phyloP scores from a whole-genome alignment of 2,329 filamentous ascomycete genomes.

The Paecilomyces formosus region DNA sequence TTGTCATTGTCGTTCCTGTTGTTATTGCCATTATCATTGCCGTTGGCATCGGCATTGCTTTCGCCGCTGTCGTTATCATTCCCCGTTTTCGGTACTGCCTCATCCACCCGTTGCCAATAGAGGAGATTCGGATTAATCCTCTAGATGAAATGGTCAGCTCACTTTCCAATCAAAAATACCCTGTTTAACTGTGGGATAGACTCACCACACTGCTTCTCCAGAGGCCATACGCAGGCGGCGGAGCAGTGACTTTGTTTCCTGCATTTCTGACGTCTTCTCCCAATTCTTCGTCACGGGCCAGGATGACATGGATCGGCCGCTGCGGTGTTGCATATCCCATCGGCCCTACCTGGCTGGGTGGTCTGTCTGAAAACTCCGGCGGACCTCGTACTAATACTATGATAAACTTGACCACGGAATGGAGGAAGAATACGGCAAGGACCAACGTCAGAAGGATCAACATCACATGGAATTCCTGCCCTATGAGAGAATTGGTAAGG shows the following conservation, averaged over 20 bases:
- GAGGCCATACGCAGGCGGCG: conserved; percentile 77
- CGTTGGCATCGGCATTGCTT: conserved; percentile 7
- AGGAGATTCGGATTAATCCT: conserved; percentile 73
- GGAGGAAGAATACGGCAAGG: conserved; percentile 71
- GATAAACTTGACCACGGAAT: conserved; percentile 66
- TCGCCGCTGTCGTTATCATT: conserved; percentile 7
- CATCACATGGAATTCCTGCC: conserved; percentile 69
- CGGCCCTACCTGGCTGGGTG: conserved; percentile 46
- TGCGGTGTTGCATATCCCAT: conserved; percentile 63
- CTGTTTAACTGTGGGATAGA: conserved; percentile 14
- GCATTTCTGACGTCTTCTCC: conserved; percentile 35
- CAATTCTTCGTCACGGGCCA: conserved; percentile 67
- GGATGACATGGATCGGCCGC: conserved; percentile 67
- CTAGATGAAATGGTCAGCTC: conserved; percentile 28
- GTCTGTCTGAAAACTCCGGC: conserved; percentile 23
- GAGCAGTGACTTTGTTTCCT: conserved; percentile 47
- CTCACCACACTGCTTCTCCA: conserved; percentile 77
- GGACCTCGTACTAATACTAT: conserved; percentile 51
- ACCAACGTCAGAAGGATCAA: conserved; percentile 70
- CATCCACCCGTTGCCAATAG: conserved; percentile 66
- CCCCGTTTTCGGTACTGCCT: conserved; percentile 13
- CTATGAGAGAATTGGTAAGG: conserved; percentile 55
- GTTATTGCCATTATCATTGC: too few relatives aligned
- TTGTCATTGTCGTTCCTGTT: conserved; percentile 3
- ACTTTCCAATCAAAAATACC: neutral